Base-by-base conservation (phyloP, 163 green algal species). In the Scenedesmus sp. region DNA sequence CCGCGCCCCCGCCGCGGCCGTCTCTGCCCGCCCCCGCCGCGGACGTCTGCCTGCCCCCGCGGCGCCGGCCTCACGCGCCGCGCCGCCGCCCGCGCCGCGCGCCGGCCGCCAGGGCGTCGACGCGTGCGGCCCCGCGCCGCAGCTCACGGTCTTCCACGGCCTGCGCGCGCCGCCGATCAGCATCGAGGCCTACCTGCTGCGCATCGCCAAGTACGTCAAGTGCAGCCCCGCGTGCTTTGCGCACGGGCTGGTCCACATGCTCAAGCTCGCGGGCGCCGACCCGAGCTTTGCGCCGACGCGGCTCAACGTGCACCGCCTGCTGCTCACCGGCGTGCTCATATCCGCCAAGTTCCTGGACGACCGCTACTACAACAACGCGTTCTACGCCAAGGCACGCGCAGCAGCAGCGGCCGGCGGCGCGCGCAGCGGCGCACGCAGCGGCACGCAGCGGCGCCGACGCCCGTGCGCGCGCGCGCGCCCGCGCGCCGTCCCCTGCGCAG, bases 311-410 rank as follows among this genome's bases (percentile, higher is more conserved):
- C 92, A 96, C 70, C 87, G 92, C 4, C 78, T 96, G 33, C 36
- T 96, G 48, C 67, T 95, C 26, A 91, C 84, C 28, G 78, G 82
- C 64, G 69, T 94, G 39, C 81, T 96, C 80, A 44, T 93, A 10
- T 90, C 92, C 34, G 88, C 88, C 66, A 96, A 96, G 83, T 91
- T 96, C 45, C 83, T 90, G 20, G 92, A 96, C 82, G 92, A 96
- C 79, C 82, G 86, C 51, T 91, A 92, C 64, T 95, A 88, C 84
- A 95, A 92, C 74, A 96, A 96, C 63, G 81, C 86, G 14, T 94
- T 90, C 64, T 96, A 92, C 69, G 92, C 90, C 51, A 87, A 89
- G 77, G 39, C 39, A 47, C 39, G 39, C 6, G 39, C 39, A 47
- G 39, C 39, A 47, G 39, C 39, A 47, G 10, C 39, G 10, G 39